Base-by-base conservation (phyloP, 768 basidiomycete species). In the Strobilomyces dryophilus region DNA sequence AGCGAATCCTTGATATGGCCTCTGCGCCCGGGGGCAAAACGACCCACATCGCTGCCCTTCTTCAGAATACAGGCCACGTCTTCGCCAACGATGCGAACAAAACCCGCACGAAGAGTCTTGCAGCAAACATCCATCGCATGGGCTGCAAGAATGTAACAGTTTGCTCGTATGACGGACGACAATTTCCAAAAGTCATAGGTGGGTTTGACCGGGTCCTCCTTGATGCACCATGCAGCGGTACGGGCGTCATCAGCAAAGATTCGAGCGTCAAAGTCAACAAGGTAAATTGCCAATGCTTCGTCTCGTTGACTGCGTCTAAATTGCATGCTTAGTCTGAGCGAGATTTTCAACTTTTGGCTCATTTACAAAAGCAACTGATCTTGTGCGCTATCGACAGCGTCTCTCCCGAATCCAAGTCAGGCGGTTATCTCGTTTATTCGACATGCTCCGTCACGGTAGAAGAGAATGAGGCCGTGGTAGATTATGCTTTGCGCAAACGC, bases 121-220 rank as follows among this genome's bases (percentile, higher is more conserved):
- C 92, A 2, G 97, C 95, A 26, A 99, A 99, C 59, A 81, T 98
- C 4, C 95, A 98, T 67, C 87, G 97, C 20, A 77, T 99, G 58
- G 97, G 97, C 4, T 99, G 97, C 77, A 95, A 93, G 73, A 99
- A 98, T 66, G 95, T 98, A 46, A 85, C 97, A 10, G 83, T 98
- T 42, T 98, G 95, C 68, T 95, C 92, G 41, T 94, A 98, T 63
- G 97, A 99, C 63, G 97, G 95, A 8, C 78, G 97, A 51, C 91
- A 98, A 70, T 99, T 98, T 71, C 97, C 97, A 15, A 97, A 93
- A 70, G 94, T 99, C 45, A 95, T 99, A 79, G 97, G 95, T 20
- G 97, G 97, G 7, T 99, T 99, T 63, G 95, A 99, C 64, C 79
- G 97, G n/a, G 94, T 98, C 40, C 73, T 99, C 48, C 73, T 99